Percentiles rank a stretch among this genome's conserved stretches.
phyloP scores from a whole-genome alignment of 2,329 filamentous ascomycete genomes.

The Lasiodiplodia citricola region DNA sequence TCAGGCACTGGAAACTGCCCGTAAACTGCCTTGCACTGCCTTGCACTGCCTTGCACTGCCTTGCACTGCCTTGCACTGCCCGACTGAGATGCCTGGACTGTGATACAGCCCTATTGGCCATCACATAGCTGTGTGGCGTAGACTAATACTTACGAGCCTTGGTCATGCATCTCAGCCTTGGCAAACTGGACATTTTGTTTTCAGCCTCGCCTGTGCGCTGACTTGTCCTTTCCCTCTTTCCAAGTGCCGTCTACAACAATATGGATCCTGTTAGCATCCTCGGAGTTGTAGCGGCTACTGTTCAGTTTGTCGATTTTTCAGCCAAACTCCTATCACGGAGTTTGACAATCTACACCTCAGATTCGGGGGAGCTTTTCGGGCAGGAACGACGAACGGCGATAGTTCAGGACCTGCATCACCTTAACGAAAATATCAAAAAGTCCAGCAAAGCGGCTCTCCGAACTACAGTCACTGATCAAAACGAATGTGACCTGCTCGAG shows the following conservation, averaged over 20 bases:
- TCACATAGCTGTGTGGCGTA: no score
- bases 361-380: not conserved
- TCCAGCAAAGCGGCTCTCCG: not conserved
- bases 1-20: no score
- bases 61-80: no score
- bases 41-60: no score
- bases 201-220: not conserved
- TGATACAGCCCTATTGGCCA: no score
- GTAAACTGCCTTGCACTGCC: no score
- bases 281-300: not conserved
- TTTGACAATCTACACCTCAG: not conserved
- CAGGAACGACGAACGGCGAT: not conserved
- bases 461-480: not conserved
- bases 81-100: no score
- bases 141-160: not conserved
- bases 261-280: constrained; percentile 4
- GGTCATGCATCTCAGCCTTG: not conserved
- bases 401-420: not conserved
- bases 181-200: not conserved
- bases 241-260: no score
- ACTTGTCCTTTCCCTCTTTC: not conserved
- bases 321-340: not conserved
- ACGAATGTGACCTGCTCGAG: not conserved
- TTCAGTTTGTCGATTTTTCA: constrained; percentile 12
- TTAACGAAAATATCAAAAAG: not conserved